Evolutionary conservation across 139 green algal genomes (phyloP).

Genomic region (Astrephomene gubernaculifera): DNA sequence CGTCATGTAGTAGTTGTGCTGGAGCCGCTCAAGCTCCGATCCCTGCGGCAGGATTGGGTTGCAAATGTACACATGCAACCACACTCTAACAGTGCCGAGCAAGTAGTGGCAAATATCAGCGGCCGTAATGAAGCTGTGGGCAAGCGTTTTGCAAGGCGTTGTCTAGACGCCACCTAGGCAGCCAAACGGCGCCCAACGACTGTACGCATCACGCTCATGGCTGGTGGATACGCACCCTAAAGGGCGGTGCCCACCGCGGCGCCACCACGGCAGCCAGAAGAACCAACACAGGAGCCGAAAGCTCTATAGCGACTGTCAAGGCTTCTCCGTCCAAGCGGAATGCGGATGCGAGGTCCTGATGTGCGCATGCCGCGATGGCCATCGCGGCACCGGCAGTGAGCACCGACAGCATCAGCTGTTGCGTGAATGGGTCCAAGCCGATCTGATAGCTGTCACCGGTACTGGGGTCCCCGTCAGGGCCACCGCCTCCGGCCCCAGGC

Average conservation of each 20-base stretch:
- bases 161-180: too few species aligned
- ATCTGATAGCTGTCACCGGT: slow-evolving; percentile 17
- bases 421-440: slow-evolving; percentile 15
- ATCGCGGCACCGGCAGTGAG: neutral
- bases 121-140: too few species aligned
- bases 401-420: slow-evolving; percentile 22
- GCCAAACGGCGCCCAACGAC: too few species aligned
- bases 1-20: slow-evolving; percentile 43
- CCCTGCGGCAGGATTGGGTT: neutral
- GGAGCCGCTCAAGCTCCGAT: slow-evolving; percentile 28
- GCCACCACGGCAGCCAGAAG: slow-evolving; percentile 10
- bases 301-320: neutral
- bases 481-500: neutral
- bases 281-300: slow-evolving; percentile 17
- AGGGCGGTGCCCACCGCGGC: slow-evolving; percentile 30
- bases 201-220: too few species aligned
- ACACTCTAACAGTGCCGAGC: too few species aligned
- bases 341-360: neutral
- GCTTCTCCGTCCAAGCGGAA: neutral
- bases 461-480: neutral
- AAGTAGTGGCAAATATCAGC: too few species aligned
- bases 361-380: neutral
- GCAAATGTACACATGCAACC: neutral
- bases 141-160: too few species aligned
- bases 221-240: slow-evolving; percentile 11